These are phyloP conservation scores for Penicillium longicatenatum DNA, from an alignment of 495 filamentous ascomycete genomes.

Conservation along the genomic window DNA sequence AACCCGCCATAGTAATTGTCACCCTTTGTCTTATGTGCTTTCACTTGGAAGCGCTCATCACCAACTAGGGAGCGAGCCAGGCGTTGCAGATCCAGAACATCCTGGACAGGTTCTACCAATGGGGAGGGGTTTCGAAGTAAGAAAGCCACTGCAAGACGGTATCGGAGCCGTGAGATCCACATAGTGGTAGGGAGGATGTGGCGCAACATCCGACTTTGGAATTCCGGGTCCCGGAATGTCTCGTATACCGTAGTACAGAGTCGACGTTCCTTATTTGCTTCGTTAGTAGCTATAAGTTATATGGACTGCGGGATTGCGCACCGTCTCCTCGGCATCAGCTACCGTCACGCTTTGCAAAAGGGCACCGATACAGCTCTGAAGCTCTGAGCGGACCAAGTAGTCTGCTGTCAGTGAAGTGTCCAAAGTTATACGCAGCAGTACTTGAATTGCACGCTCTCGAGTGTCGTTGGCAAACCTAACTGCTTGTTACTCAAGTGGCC, in stretches of 20 bases:
- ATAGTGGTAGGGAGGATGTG: slow-evolving; percentile 56
- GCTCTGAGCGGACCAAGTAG: slow-evolving; percentile 36
- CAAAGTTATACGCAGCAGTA: slow-evolving; percentile 62
- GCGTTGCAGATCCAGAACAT: slow-evolving; percentile 50
- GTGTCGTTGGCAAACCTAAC: slow-evolving; percentile 38
- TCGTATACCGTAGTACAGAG: slow-evolving; percentile 55
- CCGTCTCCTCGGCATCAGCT: slow-evolving; percentile 32
- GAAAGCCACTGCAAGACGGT: slow-evolving; percentile 73
- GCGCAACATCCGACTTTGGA: slow-evolving; percentile 62
- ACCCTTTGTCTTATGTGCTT: slow-evolving; percentile 27
- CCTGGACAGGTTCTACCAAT: slow-evolving; percentile 43
- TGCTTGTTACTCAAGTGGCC: slow-evolving; percentile 12
- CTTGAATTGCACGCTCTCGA: slow-evolving; percentile 31
- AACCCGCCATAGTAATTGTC: slow-evolving; percentile 71
- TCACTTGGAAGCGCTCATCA: slow-evolving; percentile 51
- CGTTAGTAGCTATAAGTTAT: background rate
- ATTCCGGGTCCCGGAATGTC: slow-evolving; percentile 48
- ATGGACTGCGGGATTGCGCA: slow-evolving; percentile 15
- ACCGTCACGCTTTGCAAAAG: slow-evolving; percentile 41
- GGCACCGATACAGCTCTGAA: slow-evolving; percentile 48
- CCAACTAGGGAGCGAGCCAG: slow-evolving; percentile 54
- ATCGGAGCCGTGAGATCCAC: slow-evolving; percentile 62
- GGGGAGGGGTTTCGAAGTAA: slow-evolving; percentile 56
- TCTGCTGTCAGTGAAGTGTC: slow-evolving; percentile 54
- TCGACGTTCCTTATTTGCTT: slow-evolving; percentile 46